Evolutionary conservation across 176 grass and related monocot genomes (phyloP).

Genomic region (Aegilops tauschii): DNA sequence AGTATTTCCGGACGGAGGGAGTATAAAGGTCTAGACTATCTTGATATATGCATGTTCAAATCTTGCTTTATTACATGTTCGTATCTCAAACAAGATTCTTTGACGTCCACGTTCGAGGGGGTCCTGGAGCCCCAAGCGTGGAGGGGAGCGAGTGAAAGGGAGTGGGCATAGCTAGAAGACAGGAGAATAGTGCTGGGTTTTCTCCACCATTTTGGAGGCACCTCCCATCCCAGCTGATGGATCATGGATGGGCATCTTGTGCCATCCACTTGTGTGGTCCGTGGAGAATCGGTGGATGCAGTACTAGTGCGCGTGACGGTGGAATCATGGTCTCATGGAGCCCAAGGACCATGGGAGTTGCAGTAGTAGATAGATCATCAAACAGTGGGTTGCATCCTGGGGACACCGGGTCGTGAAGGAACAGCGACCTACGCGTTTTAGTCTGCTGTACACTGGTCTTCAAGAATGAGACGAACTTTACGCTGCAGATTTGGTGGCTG

Average conservation of each 20-base stretch:
- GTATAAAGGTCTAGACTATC: neutral
- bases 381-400: neutral
- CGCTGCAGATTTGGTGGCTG: neutral
- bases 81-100: neutral
- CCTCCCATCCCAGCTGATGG: neutral
- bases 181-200: slow-evolving; percentile 13
- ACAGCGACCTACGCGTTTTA: neutral
- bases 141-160: slow-evolving; percentile 5
- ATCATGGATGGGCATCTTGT: slow-evolving; percentile 27
- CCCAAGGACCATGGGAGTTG: slow-evolving; percentile 2
- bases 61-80: neutral
- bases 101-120: neutral
- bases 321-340: slow-evolving; percentile 8
- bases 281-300: neutral
- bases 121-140: neutral
- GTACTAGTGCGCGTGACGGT: neutral
- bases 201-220: neutral
- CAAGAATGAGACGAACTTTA: neutral
- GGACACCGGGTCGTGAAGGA: neutral
- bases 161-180: neutral
- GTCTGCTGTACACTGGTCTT: neutral
- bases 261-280: slow-evolving; percentile 46
- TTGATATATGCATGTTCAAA: neutral
- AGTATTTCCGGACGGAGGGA: no score
- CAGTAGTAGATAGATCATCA: neutral